A percentile compares a stretch with the other conserved stretches of the same genome.
phyloP scores from a whole-genome alignment of 768 basidiomycete genomes.

The Trametes villosa region DNA sequence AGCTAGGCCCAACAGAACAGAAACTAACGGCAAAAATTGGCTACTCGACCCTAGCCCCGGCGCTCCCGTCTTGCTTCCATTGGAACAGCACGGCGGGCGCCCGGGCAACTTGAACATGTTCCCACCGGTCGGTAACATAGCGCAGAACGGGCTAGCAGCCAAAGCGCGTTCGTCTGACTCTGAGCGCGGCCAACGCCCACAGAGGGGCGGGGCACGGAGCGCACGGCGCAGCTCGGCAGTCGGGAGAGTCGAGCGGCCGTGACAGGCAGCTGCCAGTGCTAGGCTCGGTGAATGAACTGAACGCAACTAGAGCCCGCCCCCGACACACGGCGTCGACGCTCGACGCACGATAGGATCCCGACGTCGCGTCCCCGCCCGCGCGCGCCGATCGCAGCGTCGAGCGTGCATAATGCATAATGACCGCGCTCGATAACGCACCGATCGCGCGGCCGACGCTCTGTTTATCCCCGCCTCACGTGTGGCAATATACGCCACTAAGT shows the following conservation, averaged over 20 bases:
- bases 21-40: conserved; percentile 10
- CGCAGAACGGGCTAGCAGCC: no score
- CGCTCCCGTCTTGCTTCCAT: no score
- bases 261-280: not conserved
- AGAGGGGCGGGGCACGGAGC: no score
- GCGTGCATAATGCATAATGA: not conserved
- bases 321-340: not conserved
- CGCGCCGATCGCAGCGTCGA: not conserved
- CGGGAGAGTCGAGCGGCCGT: not conserved
- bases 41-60: not conserved
- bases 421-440: conserved; percentile 12
- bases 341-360: not conserved
- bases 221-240: not conserved
- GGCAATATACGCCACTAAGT: conserved; percentile 20
- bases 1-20: conserved; percentile 3
- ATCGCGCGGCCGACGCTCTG: conserved; percentile 8
- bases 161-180: no score
- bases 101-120: no score
- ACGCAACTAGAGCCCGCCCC: not conserved
- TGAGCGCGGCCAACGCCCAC: no score
- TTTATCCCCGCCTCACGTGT: conserved; percentile 15
- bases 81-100: no score
- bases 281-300: not conserved
- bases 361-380: not conserved
- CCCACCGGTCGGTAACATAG: not conserved